phyloP scores from a whole-genome alignment of 768 basidiomycete genomes.

The Suillus tomentosus region DNA sequence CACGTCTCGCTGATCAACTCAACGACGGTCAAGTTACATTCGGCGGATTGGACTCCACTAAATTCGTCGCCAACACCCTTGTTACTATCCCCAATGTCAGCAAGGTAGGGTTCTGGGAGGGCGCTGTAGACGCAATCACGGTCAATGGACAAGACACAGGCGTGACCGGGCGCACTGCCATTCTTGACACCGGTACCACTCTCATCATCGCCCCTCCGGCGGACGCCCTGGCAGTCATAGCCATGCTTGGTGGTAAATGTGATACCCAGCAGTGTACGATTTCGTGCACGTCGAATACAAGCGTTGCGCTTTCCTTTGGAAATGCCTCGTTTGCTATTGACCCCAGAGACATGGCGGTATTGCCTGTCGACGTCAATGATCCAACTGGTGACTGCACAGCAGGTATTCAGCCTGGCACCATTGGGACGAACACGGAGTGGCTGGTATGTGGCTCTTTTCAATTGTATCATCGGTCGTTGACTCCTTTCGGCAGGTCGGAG shows the following conservation, averaged over 20 bases:
- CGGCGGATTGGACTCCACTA: slow-evolving; percentile 69
- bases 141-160: slow-evolving; percentile 57
- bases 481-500: slow-evolving; percentile 47
- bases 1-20: slow-evolving; percentile 64
- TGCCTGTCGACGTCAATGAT: slow-evolving; percentile 51
- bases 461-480: neutral
- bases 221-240: slow-evolving; percentile 60
- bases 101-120: slow-evolving; percentile 80
- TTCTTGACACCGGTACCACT: slow-evolving; percentile 57
- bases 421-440: slow-evolving; percentile 65
- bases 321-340: slow-evolving; percentile 61
- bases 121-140: slow-evolving; percentile 54
- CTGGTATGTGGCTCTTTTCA: slow-evolving; percentile 47
- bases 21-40: slow-evolving; percentile 82
- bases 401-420: slow-evolving; percentile 64
- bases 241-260: slow-evolving; percentile 56
- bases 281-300: slow-evolving; percentile 61
- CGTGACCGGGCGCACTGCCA: slow-evolving; percentile 65
- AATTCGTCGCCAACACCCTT: slow-evolving; percentile 64
- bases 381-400: slow-evolving; percentile 66
- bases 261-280: slow-evolving; percentile 57
- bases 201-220: slow-evolving; percentile 41
- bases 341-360: slow-evolving; percentile 63
- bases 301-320: slow-evolving; percentile 60
- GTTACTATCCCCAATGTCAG: slow-evolving; percentile 66